Conservation (phyloP, 148 eudicot genomes). For the Persicaria maculosa region DNA sequence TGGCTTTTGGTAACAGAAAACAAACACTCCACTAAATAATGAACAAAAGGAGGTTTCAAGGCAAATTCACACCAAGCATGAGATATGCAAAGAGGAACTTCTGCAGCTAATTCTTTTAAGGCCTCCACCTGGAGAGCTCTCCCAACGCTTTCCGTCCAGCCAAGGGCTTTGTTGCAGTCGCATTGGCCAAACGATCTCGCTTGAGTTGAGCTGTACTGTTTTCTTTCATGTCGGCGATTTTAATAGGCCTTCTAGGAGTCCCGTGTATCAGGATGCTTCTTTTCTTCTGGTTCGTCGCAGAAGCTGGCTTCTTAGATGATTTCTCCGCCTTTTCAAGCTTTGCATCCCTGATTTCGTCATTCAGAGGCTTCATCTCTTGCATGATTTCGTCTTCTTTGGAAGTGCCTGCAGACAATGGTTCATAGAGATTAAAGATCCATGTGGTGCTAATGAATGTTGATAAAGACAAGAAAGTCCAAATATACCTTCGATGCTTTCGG, state of each 20-base stretch:
- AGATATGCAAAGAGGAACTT: constrained; percentile 7
- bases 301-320: neutral
- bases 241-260: constrained; percentile 3
- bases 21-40: neutral
- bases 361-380: too few relatives aligned
- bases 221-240: constrained; percentile 5
- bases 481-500: too few relatives aligned
- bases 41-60: neutral
- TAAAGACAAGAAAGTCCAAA: too few relatives aligned
- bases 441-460: too few relatives aligned
- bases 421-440: too few relatives aligned
- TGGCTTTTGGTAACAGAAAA: neutral
- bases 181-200: constrained; percentile 3
- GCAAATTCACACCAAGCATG: constrained; percentile 9
- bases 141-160: neutral
- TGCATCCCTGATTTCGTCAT: neutral
- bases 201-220: neutral
- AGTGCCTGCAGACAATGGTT: too few relatives aligned
- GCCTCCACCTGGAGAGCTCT: neutral
- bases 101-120: neutral
- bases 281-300: neutral
- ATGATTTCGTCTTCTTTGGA: too few relatives aligned
- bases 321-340: neutral
- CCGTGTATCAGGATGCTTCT: constrained; percentile 1
- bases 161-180: constrained; percentile 1